Evolutionary conservation across 208 protist genomes (phyloP).

Genomic region (Trichomonas tenax): DNA sequence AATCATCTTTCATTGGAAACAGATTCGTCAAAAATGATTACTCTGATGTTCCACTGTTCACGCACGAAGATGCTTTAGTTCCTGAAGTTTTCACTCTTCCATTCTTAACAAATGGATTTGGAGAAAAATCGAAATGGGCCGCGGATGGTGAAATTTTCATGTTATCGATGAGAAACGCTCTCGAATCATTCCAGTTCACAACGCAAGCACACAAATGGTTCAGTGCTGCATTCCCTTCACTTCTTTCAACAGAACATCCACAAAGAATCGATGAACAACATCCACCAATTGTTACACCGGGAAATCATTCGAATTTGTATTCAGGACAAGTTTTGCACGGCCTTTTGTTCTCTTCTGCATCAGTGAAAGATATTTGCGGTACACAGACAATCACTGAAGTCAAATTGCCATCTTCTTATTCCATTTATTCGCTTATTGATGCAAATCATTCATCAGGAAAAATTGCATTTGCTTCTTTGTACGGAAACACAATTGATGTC

Average conservation of each 20-base stretch:
- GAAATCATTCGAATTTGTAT: background rate
- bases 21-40: background rate
- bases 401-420: background rate
- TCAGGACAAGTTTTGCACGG: background rate
- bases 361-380: background rate
- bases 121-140: background rate
- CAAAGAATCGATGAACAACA: background rate
- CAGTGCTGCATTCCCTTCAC: background rate
- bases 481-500: background rate
- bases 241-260: background rate
- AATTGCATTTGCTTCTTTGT: background rate
- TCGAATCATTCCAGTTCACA: background rate
- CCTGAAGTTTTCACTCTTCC: background rate
- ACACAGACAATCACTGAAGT: background rate
- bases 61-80: background rate
- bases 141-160: background rate
- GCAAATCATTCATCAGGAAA: background rate
- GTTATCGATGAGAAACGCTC: background rate
- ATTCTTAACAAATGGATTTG: background rate
- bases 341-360: background rate
- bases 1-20: background rate
- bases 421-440: background rate
- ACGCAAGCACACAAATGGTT: background rate
- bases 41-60: background rate
- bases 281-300: background rate